phyloP scores from a whole-genome alignment of 257 asterid species.

The Thymus mandschuricus region DNA sequence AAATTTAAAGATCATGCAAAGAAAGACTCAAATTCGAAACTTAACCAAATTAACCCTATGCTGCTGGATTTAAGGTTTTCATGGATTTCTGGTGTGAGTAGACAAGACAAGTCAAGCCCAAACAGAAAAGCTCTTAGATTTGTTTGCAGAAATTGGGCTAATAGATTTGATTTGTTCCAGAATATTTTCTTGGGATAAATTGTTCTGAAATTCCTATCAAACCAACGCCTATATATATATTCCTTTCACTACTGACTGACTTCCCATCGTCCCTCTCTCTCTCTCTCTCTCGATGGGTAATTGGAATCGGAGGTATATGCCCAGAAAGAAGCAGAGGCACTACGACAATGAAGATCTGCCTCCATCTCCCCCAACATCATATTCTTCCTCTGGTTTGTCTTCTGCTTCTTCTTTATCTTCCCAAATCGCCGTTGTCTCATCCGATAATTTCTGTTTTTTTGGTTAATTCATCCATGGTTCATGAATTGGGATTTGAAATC shows the following conservation, averaged over 20 bases:
- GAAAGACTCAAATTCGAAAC: too few species aligned
- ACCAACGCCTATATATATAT: not conserved
- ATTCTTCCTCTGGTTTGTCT: conserved; percentile 50
- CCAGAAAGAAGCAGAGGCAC: conserved; percentile 46
- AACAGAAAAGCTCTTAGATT: too few species aligned
- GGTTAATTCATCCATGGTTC: not conserved
- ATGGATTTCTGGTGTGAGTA: too few species aligned
- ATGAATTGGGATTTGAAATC: conserved; percentile 13
- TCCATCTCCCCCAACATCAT: conserved; percentile 48
- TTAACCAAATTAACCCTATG: too few species aligned
- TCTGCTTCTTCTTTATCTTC: not conserved
- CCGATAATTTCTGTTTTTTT: not conserved
- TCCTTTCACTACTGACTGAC: not conserved
- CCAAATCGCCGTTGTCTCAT: not conserved
- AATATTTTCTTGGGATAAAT: too few species aligned
- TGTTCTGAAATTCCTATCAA: too few species aligned
- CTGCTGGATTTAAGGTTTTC: too few species aligned
- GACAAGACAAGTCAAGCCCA: too few species aligned
- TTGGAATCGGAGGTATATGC: conserved; percentile 68
- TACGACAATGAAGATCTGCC: conserved; percentile 57
- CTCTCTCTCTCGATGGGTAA: conserved; percentile 53
- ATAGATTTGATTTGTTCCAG: too few species aligned
- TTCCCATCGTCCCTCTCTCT: not conserved
- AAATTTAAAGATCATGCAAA: too few species aligned
- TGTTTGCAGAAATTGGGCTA: too few species aligned